Conservation (phyloP, 2,329 filamentous ascomycete genomes). For the Colletotrichum tamarilloi region DNA sequence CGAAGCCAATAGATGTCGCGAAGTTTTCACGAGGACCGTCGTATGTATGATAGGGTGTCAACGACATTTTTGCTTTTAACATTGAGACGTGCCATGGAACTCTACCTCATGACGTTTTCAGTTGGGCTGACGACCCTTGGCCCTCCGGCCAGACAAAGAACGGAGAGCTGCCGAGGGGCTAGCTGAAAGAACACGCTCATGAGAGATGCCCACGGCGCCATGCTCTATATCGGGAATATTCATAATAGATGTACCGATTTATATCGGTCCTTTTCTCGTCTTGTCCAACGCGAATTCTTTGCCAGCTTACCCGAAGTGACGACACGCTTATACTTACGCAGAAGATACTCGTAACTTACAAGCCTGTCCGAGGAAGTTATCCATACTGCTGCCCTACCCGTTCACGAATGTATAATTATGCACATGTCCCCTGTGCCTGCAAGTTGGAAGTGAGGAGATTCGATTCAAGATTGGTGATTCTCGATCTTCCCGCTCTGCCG, state of each 20-base stretch:
- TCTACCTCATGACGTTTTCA: slow-evolving; percentile 21
- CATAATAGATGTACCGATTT: background rate
- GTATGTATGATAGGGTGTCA: background rate
- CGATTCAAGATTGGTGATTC: background rate
- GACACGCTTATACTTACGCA: background rate
- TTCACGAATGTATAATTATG: background rate
- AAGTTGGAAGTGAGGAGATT: background rate
- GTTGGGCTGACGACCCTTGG: slow-evolving; percentile 6
- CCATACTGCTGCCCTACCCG: background rate
- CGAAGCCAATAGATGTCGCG: slow-evolving; percentile 5
- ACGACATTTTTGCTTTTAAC: background rate
- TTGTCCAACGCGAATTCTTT: background rate
- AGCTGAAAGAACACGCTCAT: slow-evolving; percentile 9
- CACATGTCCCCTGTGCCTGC: slow-evolving; percentile 1
- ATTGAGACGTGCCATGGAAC: slow-evolving; percentile 16
- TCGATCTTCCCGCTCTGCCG: background rate
- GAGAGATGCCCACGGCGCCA: background rate
- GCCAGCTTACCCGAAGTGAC: background rate
- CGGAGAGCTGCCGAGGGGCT: slow-evolving; percentile 5
- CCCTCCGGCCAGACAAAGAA: slow-evolving; percentile 21
- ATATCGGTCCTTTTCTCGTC: background rate
- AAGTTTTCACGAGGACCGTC: background rate
- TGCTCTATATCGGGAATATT: slow-evolving; percentile 14
- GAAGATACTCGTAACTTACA: background rate
- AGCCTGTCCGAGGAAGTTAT: background rate